Evolutionary conservation across 1,284 basidiomycete species (phyloP).

Genomic region (Malassezia sympodialis): DNA sequence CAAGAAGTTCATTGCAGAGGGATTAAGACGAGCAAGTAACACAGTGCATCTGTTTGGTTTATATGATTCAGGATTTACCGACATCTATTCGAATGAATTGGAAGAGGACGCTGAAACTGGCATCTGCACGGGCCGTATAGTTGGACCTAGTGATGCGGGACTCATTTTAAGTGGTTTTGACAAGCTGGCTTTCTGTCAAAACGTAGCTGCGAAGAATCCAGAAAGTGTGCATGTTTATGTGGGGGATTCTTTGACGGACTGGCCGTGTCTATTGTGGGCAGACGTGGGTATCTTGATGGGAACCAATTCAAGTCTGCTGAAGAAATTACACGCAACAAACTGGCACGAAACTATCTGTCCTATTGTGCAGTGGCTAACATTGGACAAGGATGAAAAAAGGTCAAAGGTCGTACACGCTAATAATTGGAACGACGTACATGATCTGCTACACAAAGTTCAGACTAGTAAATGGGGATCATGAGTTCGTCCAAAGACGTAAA

Average conservation of each 20-base stretch:
- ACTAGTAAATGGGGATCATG: slow-evolving; percentile 15
- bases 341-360: background rate
- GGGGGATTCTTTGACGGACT: slow-evolving; percentile 40
- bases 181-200: slow-evolving; percentile 23
- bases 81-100: slow-evolving; percentile 30
- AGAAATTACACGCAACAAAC: background rate
- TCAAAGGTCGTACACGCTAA: background rate
- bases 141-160: slow-evolving; percentile 17
- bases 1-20: slow-evolving; percentile 24
- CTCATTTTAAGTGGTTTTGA: slow-evolving; percentile 29
- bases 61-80: background rate
- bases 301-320: background rate
- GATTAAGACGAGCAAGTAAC: background rate
- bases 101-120: slow-evolving; percentile 13
- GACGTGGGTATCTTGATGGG: slow-evolving; percentile 37
- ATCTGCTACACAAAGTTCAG: background rate
- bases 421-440: slow-evolving; percentile 7
- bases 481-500: slow-evolving; percentile 17
- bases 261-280: slow-evolving; percentile 30
- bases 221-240: slow-evolving; percentile 26
- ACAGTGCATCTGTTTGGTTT: background rate
- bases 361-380: background rate
- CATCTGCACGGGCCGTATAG: slow-evolving; percentile 23
- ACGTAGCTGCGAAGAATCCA: background rate
- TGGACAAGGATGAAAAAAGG: background rate